phyloP scores from a whole-genome alignment of 73 alveolate species.

The Uronychia binucleata region DNA sequence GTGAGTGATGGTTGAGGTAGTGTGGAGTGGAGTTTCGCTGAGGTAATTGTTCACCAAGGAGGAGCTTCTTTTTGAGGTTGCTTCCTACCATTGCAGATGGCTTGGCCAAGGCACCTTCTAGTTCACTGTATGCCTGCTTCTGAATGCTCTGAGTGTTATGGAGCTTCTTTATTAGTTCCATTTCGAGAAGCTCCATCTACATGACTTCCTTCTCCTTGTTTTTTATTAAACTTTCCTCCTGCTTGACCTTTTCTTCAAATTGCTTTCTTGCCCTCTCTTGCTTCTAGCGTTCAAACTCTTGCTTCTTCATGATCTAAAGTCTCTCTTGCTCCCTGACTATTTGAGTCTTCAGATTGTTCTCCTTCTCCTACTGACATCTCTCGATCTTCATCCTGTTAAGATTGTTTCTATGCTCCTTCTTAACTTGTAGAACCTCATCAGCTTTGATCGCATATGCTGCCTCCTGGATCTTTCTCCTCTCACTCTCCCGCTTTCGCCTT shows the following conservation, averaged over 20 bases:
- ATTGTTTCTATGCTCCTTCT: slow-evolving; percentile 9
- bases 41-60: neutral
- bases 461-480: slow-evolving; percentile 42
- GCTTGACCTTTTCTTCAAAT: slow-evolving; percentile 20
- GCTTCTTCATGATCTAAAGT: slow-evolving; percentile 16
- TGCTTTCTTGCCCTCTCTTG: slow-evolving; percentile 38
- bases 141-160: slow-evolving; percentile 64
- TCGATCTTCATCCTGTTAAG: slow-evolving; percentile 11
- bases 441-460: slow-evolving; percentile 35
- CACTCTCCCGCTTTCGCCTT: slow-evolving; percentile 44
- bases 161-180: slow-evolving; percentile 67
- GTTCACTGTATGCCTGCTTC: slow-evolving; percentile 63
- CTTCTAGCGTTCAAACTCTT: slow-evolving; percentile 23
- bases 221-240: slow-evolving; percentile 33
- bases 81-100: slow-evolving; percentile 3
- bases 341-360: slow-evolving; percentile 8
- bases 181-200: slow-evolving; percentile 69
- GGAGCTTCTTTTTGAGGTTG: neutral
- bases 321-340: slow-evolving; percentile 24
- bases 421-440: slow-evolving; percentile 40
- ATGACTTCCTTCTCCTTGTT: slow-evolving; percentile 58
- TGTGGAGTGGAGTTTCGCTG: no score
- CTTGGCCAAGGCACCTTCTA: slow-evolving; percentile 53
- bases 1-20: no score
- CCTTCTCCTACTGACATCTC: slow-evolving; percentile 13